These are phyloP conservation scores for Trifolium dubium DNA, from an alignment of 306 rosid species.

Conservation along the genomic window DNA sequence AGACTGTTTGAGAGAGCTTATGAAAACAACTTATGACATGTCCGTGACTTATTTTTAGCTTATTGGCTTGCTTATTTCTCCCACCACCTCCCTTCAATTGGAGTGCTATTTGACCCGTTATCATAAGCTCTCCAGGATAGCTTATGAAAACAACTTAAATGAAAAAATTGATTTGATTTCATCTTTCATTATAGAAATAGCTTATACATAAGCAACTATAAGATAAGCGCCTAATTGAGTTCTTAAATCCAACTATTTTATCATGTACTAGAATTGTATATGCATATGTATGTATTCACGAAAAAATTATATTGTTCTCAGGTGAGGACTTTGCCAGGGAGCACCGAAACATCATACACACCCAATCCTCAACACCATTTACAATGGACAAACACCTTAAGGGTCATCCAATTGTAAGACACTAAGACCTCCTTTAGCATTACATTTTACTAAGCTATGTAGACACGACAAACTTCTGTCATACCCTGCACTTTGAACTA, in stretches of 20 bases:
- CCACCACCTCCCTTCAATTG: no score
- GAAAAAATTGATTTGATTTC: no score
- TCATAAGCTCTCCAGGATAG: no score
- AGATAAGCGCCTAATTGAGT: not conserved
- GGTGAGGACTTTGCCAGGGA: slow-evolving; percentile 52
- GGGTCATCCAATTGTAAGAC: slow-evolving; percentile 77
- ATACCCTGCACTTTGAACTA: slow-evolving; percentile 2
- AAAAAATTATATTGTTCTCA: slow-evolving; percentile 36
- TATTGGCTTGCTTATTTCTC: no score
- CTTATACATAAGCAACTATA: not conserved
- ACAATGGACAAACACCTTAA: slow-evolving; percentile 56
- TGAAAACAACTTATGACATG: not conserved
- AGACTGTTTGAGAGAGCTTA: not conserved
- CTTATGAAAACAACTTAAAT: no score
- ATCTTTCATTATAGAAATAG: no score
- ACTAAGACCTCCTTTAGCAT: slow-evolving; percentile 50
- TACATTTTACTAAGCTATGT: slow-evolving; percentile 22
- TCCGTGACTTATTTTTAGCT: no score
- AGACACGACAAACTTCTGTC: slow-evolving; percentile 11
- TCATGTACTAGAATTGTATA: slow-evolving; percentile 9
- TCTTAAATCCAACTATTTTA: not conserved
- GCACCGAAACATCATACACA: slow-evolving; percentile 46
- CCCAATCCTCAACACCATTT: slow-evolving; percentile 46
- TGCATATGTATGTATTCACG: slow-evolving; percentile 13
- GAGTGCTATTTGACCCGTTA: no score